Percentiles rank a stretch among this genome's conserved stretches.
phyloP scores from a whole-genome alignment of 2,329 filamentous ascomycete genomes.

The Neonectria hederae region DNA sequence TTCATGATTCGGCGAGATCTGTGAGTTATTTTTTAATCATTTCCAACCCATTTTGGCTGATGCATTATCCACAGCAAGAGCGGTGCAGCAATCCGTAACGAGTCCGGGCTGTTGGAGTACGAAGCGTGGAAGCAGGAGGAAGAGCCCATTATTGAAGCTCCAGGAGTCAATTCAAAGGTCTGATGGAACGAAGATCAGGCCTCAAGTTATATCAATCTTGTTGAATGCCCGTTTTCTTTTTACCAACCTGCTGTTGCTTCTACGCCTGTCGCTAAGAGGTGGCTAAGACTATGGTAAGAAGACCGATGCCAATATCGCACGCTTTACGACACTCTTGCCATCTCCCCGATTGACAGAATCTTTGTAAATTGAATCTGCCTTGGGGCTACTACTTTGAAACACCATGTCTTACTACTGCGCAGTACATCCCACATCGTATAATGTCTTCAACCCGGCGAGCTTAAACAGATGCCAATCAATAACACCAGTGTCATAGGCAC shows the following conservation, averaged over 20 bases:
- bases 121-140: slow-evolving; percentile 16
- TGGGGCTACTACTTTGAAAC: neutral
- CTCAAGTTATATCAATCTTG: neutral
- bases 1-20: slow-evolving; percentile 18
- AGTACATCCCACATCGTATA: neutral
- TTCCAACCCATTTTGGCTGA: neutral
- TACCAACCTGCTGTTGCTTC: neutral
- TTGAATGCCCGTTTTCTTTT: neutral
- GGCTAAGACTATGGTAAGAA: neutral
- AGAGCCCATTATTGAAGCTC: neutral
- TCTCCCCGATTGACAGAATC: neutral
- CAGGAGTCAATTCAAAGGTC: neutral
- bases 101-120: slow-evolving; percentile 21
- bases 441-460: neutral
- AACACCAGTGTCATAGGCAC: too few species aligned
- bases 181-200: neutral
- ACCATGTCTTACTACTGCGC: neutral
- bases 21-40: slow-evolving; percentile 1
- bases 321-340: neutral
- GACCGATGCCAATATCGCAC: neutral
- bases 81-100: slow-evolving; percentile 18
- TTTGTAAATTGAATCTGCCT: neutral
- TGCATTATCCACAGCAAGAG: neutral
- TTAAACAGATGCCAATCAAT: neutral
- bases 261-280: neutral